Base-by-base conservation (phyloP, 2,329 filamentous ascomycete genomes). In the Chaetomium sp. region DNA sequence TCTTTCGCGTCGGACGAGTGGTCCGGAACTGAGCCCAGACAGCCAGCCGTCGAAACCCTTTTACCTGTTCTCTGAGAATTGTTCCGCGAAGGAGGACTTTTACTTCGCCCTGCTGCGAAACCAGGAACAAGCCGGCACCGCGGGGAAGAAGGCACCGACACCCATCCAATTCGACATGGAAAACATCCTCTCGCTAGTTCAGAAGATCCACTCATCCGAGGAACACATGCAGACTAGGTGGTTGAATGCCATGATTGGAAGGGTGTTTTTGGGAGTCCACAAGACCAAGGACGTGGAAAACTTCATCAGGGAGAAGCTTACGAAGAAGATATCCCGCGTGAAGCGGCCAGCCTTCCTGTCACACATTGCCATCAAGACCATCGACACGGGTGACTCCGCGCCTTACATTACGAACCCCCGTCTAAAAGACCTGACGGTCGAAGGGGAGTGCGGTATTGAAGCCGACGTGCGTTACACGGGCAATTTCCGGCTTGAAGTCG, bases 71-170 rank as follows among this genome's bases (percentile, higher is more conserved):
- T 96, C 92, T 0, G 93, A 98, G 70, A 97, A 96, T 73, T 92
- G 92, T 75, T 97, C 93, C 0, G 92, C 95, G 55, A 99, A 99
- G 76, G 95, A 99, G 77, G 95, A 99, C 75, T 98, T 99, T 78
- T 99, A 99, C 76, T 94, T 97, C 77, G 91, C 94, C 13, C 82
- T 99, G 70, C 81, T 99, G 47, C 88, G 89, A 71, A 96, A 93
- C 68, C 91, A 96, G 74, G 89, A 93, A 70, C 87, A 89, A 71
- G 84, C 85, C 19, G 82, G 86, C 64, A 82, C 83, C 47, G 79
- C 81, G 2, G 80, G 81, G 25, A 80, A 83, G 62, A 80, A 81
- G 23, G 84, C 87, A 0, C 92, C 93, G 0, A 83, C 83, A 60
- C 90, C 91, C 10, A 85, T 91, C 68, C 83, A 88, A 16, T 96